phyloP scores from a whole-genome alignment of 768 basidiomycete genomes.

The Lentinus brumalis region DNA sequence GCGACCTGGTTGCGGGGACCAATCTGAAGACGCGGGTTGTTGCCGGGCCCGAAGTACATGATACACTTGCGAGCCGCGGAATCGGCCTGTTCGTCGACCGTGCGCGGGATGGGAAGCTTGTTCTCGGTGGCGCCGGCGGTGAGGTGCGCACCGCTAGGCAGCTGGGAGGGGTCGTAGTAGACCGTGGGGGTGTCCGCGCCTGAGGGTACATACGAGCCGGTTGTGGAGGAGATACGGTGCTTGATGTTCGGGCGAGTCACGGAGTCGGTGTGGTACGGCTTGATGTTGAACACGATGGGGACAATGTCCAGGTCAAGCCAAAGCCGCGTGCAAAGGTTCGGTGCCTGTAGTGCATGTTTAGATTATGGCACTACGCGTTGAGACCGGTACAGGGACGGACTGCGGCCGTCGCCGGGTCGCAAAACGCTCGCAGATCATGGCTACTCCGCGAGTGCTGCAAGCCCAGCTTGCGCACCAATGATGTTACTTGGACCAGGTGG shows the following conservation, averaged over 20 bases:
- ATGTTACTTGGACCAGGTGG: background rate
- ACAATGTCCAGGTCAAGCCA: slow-evolving; percentile 86
- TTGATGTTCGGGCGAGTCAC: slow-evolving; percentile 78
- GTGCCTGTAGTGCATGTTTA: slow-evolving; percentile 45
- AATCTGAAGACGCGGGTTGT: slow-evolving; percentile 82
- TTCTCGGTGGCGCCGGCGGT: slow-evolving; percentile 49
- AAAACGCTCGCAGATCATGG: background rate
- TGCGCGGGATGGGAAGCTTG: slow-evolving; percentile 72
- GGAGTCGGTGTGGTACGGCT: slow-evolving; percentile 79
- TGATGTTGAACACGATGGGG: slow-evolving; percentile 85
- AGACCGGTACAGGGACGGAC: background rate
- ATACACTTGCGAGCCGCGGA: slow-evolving; percentile 84
- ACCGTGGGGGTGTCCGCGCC: slow-evolving; percentile 77
- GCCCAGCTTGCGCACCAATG: too few relatives aligned
- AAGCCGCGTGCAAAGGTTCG: slow-evolving; percentile 82
- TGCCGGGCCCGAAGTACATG: slow-evolving; percentile 80
- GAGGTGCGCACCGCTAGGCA: slow-evolving; percentile 40
- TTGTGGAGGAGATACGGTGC: slow-evolving; percentile 80
- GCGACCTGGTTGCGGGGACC: slow-evolving; percentile 85
- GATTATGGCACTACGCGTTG: slow-evolving; percentile 1
- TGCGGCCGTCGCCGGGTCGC: background rate
- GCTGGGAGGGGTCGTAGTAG: slow-evolving; percentile 58
- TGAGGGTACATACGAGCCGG: slow-evolving; percentile 76
- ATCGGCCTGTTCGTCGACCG: slow-evolving; percentile 83
- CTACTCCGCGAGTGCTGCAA: background rate